phyloP scores from a whole-genome alignment of 805 yeast species.

The Saccharomycopsis capsularis region DNA sequence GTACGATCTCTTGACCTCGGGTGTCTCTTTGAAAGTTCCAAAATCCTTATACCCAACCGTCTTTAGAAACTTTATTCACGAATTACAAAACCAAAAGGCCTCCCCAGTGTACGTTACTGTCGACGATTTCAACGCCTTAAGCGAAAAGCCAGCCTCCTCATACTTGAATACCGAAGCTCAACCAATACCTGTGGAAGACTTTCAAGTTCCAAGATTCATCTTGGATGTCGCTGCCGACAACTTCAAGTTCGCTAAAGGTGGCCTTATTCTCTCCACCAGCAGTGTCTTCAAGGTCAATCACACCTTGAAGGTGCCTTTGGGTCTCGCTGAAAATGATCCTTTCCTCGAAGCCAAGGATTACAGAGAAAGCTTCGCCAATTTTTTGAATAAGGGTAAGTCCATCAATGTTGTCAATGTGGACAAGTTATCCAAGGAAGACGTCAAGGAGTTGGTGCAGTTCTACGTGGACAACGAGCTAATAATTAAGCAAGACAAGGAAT shows the following conservation, averaged over 20 bases:
- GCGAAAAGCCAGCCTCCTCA: constrained; percentile 46
- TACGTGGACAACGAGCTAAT: constrained; percentile 35
- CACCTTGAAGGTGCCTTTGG: constrained; percentile 57
- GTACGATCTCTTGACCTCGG: constrained; percentile 35
- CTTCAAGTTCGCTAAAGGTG: constrained; percentile 49
- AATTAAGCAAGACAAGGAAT: constrained; percentile 26
- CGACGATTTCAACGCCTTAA: constrained; percentile 65
- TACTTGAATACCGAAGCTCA: constrained; percentile 53
- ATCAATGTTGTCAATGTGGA: constrained; percentile 36
- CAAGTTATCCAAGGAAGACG: constrained; percentile 40
- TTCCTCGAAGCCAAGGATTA: constrained; percentile 45
- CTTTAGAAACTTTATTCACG: constrained; percentile 27
- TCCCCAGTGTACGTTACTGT: constrained; percentile 61
- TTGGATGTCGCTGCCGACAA: constrained; percentile 50
- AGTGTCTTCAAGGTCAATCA: constrained; percentile 44
- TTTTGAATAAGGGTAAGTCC: constrained; percentile 30
- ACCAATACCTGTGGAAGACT: constrained; percentile 49
- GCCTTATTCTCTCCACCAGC: constrained; percentile 56
- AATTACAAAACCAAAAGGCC: constrained; percentile 41
- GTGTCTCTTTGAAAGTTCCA: constrained; percentile 4
- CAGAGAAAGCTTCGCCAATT: constrained; percentile 49
- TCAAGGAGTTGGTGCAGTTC: constrained; percentile 35
- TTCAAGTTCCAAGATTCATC: constrained; percentile 57
- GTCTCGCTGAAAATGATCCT: constrained; percentile 44
- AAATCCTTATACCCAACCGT: constrained; percentile 5